phyloP scores from a whole-genome alignment of 2,329 filamentous ascomycete species.

The Alternaria gaisen region DNA sequence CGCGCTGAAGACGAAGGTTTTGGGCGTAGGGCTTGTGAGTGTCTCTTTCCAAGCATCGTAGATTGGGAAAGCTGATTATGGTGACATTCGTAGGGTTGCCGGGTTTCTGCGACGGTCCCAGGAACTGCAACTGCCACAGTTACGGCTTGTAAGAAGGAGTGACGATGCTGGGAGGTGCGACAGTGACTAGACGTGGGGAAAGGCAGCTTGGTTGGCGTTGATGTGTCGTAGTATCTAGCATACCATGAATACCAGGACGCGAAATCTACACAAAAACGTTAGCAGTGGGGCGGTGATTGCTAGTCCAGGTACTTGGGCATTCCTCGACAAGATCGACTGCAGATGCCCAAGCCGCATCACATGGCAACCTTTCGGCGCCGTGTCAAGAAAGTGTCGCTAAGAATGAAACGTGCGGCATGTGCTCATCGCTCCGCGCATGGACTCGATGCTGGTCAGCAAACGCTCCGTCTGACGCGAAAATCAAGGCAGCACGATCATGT shows the following conservation, averaged over 20 bases:
- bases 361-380: slow-evolving; percentile 1
- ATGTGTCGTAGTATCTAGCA: not conserved
- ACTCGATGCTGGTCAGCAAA: not conserved
- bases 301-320: not conserved
- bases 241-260: not conserved
- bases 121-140: slow-evolving; percentile 11
- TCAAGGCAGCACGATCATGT: not conserved
- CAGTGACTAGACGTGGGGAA: not conserved
- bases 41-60: not conserved
- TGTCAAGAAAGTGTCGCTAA: not conserved
- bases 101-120: slow-evolving; percentile 19
- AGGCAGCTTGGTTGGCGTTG: not conserved
- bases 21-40: slow-evolving; percentile 39
- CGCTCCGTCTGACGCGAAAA: not conserved
- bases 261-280: not conserved
- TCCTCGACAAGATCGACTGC: not conserved
- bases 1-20: slow-evolving; percentile 20
- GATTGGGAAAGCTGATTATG: not conserved
- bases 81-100: slow-evolving; percentile 31
- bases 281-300: not conserved
- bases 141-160: slow-evolving; percentile 16
- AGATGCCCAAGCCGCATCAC: slow-evolving; percentile 3
- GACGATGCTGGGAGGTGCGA: not conserved
- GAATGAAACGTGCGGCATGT: not conserved
- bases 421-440: not conserved